Conservation (phyloP, 2,329 filamentous ascomycete genomes). For the Ophiosphaerella korrae region DNA sequence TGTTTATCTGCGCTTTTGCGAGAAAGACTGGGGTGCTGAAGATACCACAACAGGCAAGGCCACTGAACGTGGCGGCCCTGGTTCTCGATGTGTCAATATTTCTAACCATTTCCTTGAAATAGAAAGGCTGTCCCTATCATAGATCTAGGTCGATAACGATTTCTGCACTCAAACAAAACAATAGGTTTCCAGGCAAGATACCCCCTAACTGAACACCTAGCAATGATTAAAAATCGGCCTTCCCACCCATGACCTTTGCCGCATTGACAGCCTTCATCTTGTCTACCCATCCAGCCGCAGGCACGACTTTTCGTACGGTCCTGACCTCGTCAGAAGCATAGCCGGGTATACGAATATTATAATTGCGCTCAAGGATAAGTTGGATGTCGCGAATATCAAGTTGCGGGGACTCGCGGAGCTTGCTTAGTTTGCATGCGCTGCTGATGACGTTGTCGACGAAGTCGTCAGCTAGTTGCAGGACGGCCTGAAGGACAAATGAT, state of each 20-base stretch:
- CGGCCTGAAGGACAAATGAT: constrained; percentile 61
- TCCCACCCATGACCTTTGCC: constrained; percentile 71
- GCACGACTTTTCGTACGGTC: constrained; percentile 91
- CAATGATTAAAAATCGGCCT: constrained; percentile 43
- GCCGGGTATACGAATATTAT: constrained; percentile 81
- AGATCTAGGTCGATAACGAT: too few relatives aligned
- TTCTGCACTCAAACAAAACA: too few relatives aligned
- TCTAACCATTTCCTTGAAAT: too few relatives aligned
- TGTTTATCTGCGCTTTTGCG: too few relatives aligned
- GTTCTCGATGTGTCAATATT: too few relatives aligned
- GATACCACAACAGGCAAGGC: too few relatives aligned
- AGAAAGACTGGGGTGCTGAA: too few relatives aligned
- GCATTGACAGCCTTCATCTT: constrained; percentile 98
- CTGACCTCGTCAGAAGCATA: constrained; percentile 94
- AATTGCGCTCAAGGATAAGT: constrained; percentile 64
- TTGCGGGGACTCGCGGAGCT: constrained; percentile 86
- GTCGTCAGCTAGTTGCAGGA: constrained; percentile 87
- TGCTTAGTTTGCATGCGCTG: constrained; percentile 86
- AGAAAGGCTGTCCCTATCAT: too few relatives aligned
- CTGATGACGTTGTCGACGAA: constrained; percentile 93
- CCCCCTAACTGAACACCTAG: background rate
- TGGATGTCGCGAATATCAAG: constrained; percentile 77
- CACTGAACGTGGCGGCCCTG: too few relatives aligned
- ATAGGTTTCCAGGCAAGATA: background rate
- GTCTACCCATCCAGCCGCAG: constrained; percentile 84